Conservation (phyloP, 2,329 filamentous ascomycete species). For the Hymenoscyphus linearis region DNA sequence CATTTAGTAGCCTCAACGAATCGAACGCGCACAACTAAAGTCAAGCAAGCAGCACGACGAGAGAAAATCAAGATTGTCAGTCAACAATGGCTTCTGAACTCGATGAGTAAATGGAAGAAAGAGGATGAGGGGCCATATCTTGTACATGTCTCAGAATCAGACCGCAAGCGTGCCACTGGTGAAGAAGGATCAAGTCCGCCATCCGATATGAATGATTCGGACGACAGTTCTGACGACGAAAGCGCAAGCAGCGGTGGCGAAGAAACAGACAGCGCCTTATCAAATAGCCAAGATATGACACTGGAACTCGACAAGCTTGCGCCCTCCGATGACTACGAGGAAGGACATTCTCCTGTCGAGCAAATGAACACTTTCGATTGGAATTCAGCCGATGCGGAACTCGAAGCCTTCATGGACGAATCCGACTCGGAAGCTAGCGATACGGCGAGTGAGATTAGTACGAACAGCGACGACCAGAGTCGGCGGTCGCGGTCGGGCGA, state of each 20-base stretch:
- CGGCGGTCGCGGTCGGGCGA: constrained; percentile 4
- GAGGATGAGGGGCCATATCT: constrained; percentile 63
- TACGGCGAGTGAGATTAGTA: constrained; percentile 22
- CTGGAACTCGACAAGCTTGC: constrained; percentile 41
- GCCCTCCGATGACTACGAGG: constrained; percentile 45
- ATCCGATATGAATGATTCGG: constrained; percentile 37
- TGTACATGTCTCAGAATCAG: constrained; percentile 66
- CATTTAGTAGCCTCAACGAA: constrained; percentile 69
- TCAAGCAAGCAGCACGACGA: constrained; percentile 76
- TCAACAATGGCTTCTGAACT: constrained; percentile 83
- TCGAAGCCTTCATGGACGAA: constrained; percentile 64
- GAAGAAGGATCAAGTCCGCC: constrained; percentile 44
- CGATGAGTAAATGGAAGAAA: constrained; percentile 75
- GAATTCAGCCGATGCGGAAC: constrained; percentile 62
- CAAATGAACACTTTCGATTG: constrained; percentile 56
- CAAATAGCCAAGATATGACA: constrained; percentile 30
- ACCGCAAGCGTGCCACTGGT: constrained; percentile 37
- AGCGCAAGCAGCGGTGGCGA: constrained; percentile 22
- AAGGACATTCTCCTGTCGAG: constrained; percentile 49
- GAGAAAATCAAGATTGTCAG: constrained; percentile 85
- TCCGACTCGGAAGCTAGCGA: constrained; percentile 45
- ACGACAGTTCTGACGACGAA: constrained; percentile 18
- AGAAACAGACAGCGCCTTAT: constrained; percentile 21
- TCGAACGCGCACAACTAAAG: constrained; percentile 80
- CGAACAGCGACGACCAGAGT: constrained; percentile 16